A percentile compares a stretch with the other conserved stretches of the same genome.
phyloP scores from a whole-genome alignment of 495 filamentous ascomycete genomes.

The Rhypophila decipiens region DNA sequence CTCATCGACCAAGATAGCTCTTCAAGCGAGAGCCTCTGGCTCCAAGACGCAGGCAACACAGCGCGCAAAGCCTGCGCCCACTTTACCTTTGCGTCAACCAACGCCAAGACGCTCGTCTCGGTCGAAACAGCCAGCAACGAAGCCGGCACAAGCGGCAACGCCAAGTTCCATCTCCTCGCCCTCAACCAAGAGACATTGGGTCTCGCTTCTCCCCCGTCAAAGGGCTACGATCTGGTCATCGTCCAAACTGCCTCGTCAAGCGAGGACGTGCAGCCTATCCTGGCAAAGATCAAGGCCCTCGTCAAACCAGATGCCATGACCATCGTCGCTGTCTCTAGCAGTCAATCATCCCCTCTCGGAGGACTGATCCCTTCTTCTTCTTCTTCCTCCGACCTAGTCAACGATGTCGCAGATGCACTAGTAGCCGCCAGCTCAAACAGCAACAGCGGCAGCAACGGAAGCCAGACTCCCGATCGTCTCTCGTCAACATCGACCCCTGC shows the following conservation, averaged over 20 bases:
- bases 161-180: not conserved
- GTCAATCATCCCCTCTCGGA: too few species aligned
- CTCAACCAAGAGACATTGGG: not conserved
- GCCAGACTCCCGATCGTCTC: not conserved
- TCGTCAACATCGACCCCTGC: not conserved
- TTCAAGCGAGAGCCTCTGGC: not conserved
- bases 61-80: not conserved
- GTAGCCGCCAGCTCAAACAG: not conserved
- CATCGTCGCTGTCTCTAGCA: not conserved
- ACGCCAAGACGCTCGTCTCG: not conserved
- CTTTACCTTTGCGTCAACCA: not conserved
- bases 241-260: not conserved
- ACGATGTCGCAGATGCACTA: not conserved
- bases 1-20: slow-evolving; percentile 4
- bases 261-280: not conserved
- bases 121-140: not conserved
- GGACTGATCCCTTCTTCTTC: too few species aligned
- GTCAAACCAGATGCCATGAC: not conserved
- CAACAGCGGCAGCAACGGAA: not conserved
- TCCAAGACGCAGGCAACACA: not conserved
- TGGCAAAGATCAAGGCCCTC: not conserved
- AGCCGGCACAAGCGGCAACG: not conserved
- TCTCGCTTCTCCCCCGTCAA: not conserved
- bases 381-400: not conserved
- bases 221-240: not conserved